Evolutionary conservation across 257 asterid species (phyloP).

Genomic region (Dorcoceras hygrometricum): DNA sequence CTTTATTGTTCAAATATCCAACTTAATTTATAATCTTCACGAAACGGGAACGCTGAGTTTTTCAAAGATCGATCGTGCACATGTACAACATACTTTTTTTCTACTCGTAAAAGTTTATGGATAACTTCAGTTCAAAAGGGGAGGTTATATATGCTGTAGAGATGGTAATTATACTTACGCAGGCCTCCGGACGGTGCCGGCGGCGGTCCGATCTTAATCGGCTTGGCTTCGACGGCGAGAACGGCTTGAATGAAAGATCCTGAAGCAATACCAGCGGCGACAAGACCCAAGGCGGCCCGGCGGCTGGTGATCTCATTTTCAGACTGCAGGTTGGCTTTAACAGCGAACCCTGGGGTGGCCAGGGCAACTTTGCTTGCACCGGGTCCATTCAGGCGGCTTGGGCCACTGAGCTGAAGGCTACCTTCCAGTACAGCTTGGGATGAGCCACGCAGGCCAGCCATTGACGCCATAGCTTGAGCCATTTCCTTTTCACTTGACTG

Average conservation of each 20-base stretch:
- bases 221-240: constrained; percentile 59
- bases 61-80: no score
- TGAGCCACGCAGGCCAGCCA: constrained; percentile 72
- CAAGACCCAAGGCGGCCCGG: constrained; percentile 72
- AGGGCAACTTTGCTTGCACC: constrained; percentile 38
- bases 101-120: no score
- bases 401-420: constrained; percentile 61
- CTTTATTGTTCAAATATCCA: no score
- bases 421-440: constrained; percentile 82
- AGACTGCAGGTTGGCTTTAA: constrained; percentile 66
- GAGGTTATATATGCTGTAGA: not conserved
- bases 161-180: constrained; percentile 47
- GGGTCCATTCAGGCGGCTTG: constrained; percentile 44
- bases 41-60: no score
- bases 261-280: constrained; percentile 69
- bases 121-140: no score
- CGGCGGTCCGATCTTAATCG: constrained; percentile 81
- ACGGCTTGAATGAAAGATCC: constrained; percentile 74
- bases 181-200: constrained; percentile 97
- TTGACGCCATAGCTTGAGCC: constrained; percentile 83
- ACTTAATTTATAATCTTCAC: no score
- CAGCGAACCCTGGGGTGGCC: constrained; percentile 44
- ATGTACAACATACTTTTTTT: no score
- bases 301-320: constrained; percentile 71
- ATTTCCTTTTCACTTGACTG: not conserved